Conservation (phyloP, 352 stramenopile species). For the Globisporangium iwayamae region DNA sequence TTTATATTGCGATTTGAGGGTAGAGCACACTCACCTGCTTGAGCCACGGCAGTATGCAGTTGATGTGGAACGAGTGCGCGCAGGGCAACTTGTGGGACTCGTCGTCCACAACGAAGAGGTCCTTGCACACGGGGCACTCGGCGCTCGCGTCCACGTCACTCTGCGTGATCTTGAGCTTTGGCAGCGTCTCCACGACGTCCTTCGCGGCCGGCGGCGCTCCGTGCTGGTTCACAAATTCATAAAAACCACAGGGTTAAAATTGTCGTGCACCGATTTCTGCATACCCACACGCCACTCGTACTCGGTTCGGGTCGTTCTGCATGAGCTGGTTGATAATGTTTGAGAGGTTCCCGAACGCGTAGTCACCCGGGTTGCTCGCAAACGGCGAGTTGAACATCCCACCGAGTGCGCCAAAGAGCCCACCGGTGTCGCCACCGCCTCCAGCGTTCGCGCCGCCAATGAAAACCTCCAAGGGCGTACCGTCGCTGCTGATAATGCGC, state of each 20-base stretch:
- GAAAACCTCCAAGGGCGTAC: conserved; percentile 73
- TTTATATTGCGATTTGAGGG: background rate
- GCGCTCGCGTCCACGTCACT: conserved; percentile 68
- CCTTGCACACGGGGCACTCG: conserved; percentile 86
- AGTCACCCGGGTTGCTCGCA: conserved; percentile 69
- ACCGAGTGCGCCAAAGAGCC: conserved; percentile 56
- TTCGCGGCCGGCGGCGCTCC: conserved; percentile 75
- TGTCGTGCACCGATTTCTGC: background rate
- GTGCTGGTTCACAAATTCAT: conserved; percentile 38
- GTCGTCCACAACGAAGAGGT: conserved; percentile 76
- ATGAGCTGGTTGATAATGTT: conserved; percentile 88
- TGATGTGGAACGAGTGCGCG: conserved; percentile 73
- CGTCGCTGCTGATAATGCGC: conserved; percentile 61
- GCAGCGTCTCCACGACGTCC: conserved; percentile 68
- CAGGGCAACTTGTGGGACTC: conserved; percentile 74
- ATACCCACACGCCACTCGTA: conserved; percentile 25
- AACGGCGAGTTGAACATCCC: conserved; percentile 39
- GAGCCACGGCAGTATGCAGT: conserved; percentile 86
- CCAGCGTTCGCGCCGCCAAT: conserved; percentile 39
- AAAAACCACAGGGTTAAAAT: conserved; percentile 5
- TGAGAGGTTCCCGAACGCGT: conserved; percentile 81
- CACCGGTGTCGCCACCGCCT: conserved; percentile 31
- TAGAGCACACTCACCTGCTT: conserved; percentile 34
- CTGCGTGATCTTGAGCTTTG: conserved; percentile 70
- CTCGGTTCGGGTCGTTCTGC: conserved; percentile 84